Evolutionary conservation across 805 yeast species (phyloP), one percentile per base, ranked within the genome.

Genomic region (Metschnikowia picachoensis): DNA sequence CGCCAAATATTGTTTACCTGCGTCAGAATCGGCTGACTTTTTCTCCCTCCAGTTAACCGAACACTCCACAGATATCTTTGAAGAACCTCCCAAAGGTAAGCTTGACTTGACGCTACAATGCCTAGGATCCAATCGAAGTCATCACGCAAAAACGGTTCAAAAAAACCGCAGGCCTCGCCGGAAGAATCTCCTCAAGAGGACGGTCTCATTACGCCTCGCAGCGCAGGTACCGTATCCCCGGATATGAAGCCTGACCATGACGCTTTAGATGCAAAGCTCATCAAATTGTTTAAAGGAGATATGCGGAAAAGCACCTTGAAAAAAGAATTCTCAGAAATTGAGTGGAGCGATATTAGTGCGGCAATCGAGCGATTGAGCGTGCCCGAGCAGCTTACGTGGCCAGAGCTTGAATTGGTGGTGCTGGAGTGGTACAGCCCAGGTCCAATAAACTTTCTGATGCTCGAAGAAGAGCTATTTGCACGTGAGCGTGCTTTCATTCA

Each of bases 371-470:
- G 35, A 5, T 15, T 41, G 14, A 15, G 15, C n/a, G 29, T 46
- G 4, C 49, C 45, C 9, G 34, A 14, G 3, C 36, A 37, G 28
- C 41, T 54, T 28, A 52, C 58, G 13, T 34, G 39, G 37, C 53
- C 55, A 0, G 58, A 55, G 35, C 42, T 52, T 14, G 44, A 45
- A 25, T 42, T 55, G 36, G 41, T 55, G n/a, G 49, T 55, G n/a
- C 48, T 39, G 44, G 52, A 51, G 38, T 55, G 58, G 58, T 41
- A 48, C 40, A 44, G 43, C 15, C 35, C 41, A 1, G 39, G 49
- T 3, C 47, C 46, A 3, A 47, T 53, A 32, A 49, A 55, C 34
- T 43, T 48, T 33, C 40, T 35, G 35, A 33, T 30, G 39, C 44
- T 55, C 11, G 53, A 49, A 17, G 40, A 51, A 9, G 57, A 55